phyloP scores from a whole-genome alignment of 805 yeast species.

The Maudiozyma barnettii region DNA sequence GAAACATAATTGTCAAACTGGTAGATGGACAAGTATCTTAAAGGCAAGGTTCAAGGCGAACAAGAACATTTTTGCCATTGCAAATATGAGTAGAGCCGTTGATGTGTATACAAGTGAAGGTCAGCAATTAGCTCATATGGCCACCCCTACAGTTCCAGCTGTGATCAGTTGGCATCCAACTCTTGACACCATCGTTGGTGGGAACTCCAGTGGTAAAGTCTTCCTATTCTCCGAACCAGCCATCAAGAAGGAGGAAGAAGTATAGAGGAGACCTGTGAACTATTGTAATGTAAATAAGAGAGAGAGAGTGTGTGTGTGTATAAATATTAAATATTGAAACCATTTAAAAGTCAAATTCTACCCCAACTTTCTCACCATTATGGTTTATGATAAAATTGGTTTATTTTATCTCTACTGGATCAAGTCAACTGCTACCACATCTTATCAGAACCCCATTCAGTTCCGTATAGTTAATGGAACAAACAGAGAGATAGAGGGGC shows the following conservation, averaged over 20 bases:
- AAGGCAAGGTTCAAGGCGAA: slow-evolving; percentile 78
- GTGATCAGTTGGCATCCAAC: slow-evolving; percentile 77
- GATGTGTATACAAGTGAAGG: slow-evolving; percentile 79
- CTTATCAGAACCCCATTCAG: too few relatives aligned
- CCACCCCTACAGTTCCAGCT: slow-evolving; percentile 89
- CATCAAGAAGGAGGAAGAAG: slow-evolving; percentile 2
- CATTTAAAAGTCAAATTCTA: too few relatives aligned
- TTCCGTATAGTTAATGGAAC: background rate
- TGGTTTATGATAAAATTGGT: too few relatives aligned
- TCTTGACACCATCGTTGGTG: slow-evolving; percentile 86
- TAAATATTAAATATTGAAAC: too few relatives aligned
- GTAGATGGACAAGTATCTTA: slow-evolving; percentile 90
- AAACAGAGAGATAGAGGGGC: background rate
- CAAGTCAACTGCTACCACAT: too few relatives aligned
- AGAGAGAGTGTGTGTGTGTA: too few relatives aligned
- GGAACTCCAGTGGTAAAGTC: slow-evolving; percentile 86
- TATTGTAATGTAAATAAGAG: too few relatives aligned
- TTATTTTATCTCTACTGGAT: too few relatives aligned
- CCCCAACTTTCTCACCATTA: too few relatives aligned
- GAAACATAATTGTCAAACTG: slow-evolving; percentile 90
- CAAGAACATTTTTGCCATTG: slow-evolving; percentile 78
- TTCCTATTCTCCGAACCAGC: slow-evolving; percentile 39
- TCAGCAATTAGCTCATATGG: slow-evolving; percentile 64
- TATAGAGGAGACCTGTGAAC: too few relatives aligned
- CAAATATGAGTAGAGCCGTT: slow-evolving; percentile 81